Evolutionary conservation across 75 land plant genomes (phyloP).

Genomic region (Pinus taeda): DNA sequence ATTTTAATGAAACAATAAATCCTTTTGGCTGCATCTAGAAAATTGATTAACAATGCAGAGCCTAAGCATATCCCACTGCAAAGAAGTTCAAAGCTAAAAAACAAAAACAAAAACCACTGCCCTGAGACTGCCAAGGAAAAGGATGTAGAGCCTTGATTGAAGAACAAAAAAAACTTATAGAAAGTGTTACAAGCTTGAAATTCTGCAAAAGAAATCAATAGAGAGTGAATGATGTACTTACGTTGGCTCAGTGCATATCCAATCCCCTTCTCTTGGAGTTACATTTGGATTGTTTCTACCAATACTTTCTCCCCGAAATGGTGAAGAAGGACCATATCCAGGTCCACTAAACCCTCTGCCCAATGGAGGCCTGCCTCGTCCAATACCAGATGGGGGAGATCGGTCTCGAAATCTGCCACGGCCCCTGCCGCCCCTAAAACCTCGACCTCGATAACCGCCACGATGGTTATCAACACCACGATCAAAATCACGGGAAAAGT

Average conservation of each 20-base stretch:
- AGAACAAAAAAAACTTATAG: background rate
- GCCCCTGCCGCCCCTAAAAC: slow-evolving; percentile 9
- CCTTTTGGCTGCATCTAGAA: background rate
- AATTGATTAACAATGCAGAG: background rate
- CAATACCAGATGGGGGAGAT: slow-evolving; percentile 5
- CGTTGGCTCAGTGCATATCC: slow-evolving; percentile 58
- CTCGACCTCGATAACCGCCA: background rate
- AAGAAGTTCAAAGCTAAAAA: background rate
- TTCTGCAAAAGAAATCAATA: background rate
- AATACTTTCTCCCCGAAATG: slow-evolving; percentile 23
- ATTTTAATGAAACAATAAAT: background rate
- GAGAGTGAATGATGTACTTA: slow-evolving; percentile 11
- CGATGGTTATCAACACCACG: background rate
- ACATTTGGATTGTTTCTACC: slow-evolving; percentile 54
- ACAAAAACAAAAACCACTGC: background rate
- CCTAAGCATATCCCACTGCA: background rate
- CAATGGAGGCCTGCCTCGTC: slow-evolving; percentile 8
- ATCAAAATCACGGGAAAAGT: slow-evolving; percentile 1
- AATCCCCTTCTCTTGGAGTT: slow-evolving; percentile 50
- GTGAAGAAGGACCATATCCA: slow-evolving; percentile 17
- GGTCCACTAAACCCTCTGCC: slow-evolving; percentile 17
- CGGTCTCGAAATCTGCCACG: slow-evolving; percentile 12
- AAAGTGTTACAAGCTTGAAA: background rate
- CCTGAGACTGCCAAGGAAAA: background rate
- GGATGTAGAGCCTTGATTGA: background rate